Evolutionary conservation across 1,139 yeast species (phyloP).

Genomic region (Suhomyces ambrosiae): DNA sequence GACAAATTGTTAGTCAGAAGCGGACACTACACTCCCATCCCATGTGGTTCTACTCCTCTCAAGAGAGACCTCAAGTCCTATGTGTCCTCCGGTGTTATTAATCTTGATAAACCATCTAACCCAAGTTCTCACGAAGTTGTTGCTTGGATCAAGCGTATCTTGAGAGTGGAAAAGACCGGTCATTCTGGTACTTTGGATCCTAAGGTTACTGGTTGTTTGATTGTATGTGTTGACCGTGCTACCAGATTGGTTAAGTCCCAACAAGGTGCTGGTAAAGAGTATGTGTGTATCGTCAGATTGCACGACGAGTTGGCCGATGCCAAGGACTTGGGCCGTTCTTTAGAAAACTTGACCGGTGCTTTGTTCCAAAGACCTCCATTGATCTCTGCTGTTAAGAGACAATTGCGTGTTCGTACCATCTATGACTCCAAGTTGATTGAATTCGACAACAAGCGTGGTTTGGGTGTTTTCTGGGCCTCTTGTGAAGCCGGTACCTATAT

Average conservation of each 20-base stretch:
- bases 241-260: conserved; percentile 97
- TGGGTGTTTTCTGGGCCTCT: conserved; percentile 98
- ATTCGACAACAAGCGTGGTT: conserved; percentile 94
- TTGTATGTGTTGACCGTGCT: conserved; percentile 97
- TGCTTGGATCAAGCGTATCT: conserved; percentile 96
- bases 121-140: conserved; percentile 99
- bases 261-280: conserved; percentile 99
- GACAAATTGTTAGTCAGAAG: conserved; percentile 93
- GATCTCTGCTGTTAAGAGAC: conserved; percentile 98
- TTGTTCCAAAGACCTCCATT: conserved; percentile 98
- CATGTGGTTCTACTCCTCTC: conserved; percentile 91
- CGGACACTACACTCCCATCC: conserved; percentile 96
- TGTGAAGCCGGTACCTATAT: conserved; percentile 99
- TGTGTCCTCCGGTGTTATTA: conserved; percentile 92
- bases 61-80: conserved; percentile 91
- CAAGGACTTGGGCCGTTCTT: conserved; percentile 82
- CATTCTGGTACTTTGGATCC: conserved; percentile 99
- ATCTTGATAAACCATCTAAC: conserved; percentile 95
- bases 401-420: conserved; percentile 95
- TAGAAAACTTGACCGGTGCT: conserved; percentile 97
- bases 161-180: conserved; percentile 96
- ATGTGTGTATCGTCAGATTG: conserved; percentile 94
- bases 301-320: conserved; percentile 92
- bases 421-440: conserved; percentile 94
- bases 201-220: conserved; percentile 95